Conservation (phyloP, 306 rosid genomes). For the Vigna nakashimae region DNA sequence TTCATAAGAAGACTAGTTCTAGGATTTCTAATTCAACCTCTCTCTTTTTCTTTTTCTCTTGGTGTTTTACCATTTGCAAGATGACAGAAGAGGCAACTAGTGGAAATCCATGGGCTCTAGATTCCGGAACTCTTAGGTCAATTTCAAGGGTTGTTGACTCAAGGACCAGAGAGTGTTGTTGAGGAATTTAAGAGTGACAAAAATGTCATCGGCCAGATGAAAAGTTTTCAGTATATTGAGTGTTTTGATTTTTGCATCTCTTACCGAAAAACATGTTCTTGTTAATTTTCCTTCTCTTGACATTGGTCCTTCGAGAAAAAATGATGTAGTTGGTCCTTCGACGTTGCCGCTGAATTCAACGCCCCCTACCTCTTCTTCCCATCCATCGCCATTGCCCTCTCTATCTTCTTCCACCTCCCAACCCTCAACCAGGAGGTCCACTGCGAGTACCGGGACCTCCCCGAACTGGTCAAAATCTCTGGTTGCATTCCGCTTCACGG, state of each 20-base stretch:
- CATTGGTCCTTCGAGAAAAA: neutral
- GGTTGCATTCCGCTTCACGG: constrained; percentile 69
- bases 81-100: constrained; percentile 49
- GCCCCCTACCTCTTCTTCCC: constrained; percentile 64
- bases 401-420: constrained; percentile 55
- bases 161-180: constrained; percentile 92
- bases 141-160: constrained; percentile 88
- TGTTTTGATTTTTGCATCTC: neutral
- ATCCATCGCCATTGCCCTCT: constrained; percentile 60
- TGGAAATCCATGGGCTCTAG: constrained; percentile 78
- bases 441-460: constrained; percentile 57
- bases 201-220: constrained; percentile 66
- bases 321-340: constrained; percentile 44
- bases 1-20: too few relatives aligned
- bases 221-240: constrained; percentile 71
- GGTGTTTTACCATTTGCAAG: too few relatives aligned
- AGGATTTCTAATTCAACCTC: too few relatives aligned
- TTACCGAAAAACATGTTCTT: neutral
- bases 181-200: constrained; percentile 74
- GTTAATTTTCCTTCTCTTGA: constrained; percentile 14
- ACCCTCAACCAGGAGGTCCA: constrained; percentile 51
- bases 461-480: constrained; percentile 63
- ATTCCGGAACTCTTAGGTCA: constrained; percentile 67
- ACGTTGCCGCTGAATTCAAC: constrained; percentile 62
- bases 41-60: too few relatives aligned